These are phyloP conservation scores for Ustilago trichophora DNA, from an alignment of 1,284 basidiomycete species.

Conservation along the genomic window DNA sequence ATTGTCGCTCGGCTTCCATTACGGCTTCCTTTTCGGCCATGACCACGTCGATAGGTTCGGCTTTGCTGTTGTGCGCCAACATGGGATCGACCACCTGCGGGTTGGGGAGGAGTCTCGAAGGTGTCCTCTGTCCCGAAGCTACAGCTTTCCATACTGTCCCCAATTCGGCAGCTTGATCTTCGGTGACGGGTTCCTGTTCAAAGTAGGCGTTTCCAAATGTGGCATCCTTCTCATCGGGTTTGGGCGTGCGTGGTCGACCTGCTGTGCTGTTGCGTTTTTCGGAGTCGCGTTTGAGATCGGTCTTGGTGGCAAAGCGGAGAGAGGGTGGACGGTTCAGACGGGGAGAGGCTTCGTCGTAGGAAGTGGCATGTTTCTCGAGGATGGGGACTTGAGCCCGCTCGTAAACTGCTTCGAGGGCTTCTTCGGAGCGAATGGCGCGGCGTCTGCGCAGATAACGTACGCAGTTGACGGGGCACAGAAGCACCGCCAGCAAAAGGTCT, in stretches of 20 bases:
- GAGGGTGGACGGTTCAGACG: conserved; percentile 4
- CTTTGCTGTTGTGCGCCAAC: conserved; percentile 44
- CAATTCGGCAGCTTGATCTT: conserved; percentile 46
- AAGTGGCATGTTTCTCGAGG: conserved; percentile 20
- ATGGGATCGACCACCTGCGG: conserved; percentile 56
- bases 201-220: neutral
- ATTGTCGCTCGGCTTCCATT: conserved; percentile 38
- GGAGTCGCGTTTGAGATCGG: conserved; percentile 2
- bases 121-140: conserved; percentile 15
- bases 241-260: conserved; percentile 24
- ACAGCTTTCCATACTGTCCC: conserved; percentile 21
- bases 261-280: conserved; percentile 11
- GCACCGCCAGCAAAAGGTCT: conserved; percentile 22
- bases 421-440: conserved; percentile 7
- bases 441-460: conserved; percentile 25
- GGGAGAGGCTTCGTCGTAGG: neutral
- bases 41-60: conserved; percentile 21
- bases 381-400: conserved; percentile 29
- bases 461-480: conserved; percentile 33
- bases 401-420: conserved; percentile 23
- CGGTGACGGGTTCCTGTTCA: conserved; percentile 40
- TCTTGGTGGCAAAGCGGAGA: conserved; percentile 16
- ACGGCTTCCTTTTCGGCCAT: conserved; percentile 41
- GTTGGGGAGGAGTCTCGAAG: conserved; percentile 48
- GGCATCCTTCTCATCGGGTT: conserved; percentile 10